Evolutionary conservation across 345 rosid species (phyloP).

Genomic region (Gossypium thurberi): DNA sequence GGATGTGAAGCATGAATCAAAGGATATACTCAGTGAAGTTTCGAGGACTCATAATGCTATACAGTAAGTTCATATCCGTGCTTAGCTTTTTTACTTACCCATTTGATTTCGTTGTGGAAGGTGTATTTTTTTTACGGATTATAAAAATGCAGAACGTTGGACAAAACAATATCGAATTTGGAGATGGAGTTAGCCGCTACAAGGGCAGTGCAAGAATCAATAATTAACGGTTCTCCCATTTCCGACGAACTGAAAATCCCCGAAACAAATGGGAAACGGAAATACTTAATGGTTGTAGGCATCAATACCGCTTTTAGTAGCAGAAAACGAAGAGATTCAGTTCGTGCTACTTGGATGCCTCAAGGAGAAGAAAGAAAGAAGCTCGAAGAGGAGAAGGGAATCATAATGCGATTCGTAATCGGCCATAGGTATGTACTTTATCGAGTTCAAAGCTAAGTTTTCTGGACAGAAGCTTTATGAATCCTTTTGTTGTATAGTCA

Average conservation of each 20-base stretch:
- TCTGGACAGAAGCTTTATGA: background rate
- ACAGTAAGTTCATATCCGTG: conserved; percentile 32
- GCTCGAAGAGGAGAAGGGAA: conserved; percentile 97
- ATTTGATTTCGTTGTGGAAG: background rate
- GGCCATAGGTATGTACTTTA: conserved; percentile 70
- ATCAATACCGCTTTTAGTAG: conserved; percentile 94
- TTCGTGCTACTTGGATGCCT: conserved; percentile 97
- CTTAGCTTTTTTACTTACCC: background rate
- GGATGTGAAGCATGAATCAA: conserved; percentile 41
- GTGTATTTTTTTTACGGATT: conserved; percentile 10
- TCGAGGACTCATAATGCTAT: conserved; percentile 57
- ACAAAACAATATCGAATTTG: conserved; percentile 64
- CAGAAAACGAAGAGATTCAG: conserved; percentile 89
- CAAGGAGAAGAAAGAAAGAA: conserved; percentile 79
- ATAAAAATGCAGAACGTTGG: conserved; percentile 40
- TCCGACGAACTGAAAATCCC: conserved; percentile 36
- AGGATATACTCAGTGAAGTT: conserved; percentile 53
- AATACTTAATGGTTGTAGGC: conserved; percentile 81
- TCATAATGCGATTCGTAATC: conserved; percentile 85
- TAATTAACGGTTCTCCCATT: conserved; percentile 52
- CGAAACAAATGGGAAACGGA: conserved; percentile 37
- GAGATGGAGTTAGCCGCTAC: conserved; percentile 84
- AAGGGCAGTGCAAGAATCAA: conserved; percentile 59
- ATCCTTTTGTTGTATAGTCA: background rate
- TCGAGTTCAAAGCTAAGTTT: conserved; percentile 1